Conservation (phyloP, 805 yeast genomes). For the Saccharomycopsis olivae region DNA sequence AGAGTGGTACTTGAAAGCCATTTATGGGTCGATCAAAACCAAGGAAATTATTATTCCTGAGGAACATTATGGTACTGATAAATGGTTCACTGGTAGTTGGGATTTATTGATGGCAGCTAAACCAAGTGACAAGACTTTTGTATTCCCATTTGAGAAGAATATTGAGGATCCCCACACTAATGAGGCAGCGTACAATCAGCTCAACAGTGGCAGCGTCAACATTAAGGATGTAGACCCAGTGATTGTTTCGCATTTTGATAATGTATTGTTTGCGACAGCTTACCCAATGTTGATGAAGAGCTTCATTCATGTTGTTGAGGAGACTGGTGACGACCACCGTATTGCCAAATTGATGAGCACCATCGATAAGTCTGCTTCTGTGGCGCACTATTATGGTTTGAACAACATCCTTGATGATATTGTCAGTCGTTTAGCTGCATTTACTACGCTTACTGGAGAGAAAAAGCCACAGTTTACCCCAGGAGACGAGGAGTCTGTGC, state of each 20-base stretch:
- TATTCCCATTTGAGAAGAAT: slow-evolving; percentile 14
- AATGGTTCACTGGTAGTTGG: slow-evolving; percentile 88
- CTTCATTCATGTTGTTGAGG: slow-evolving; percentile 66
- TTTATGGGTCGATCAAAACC: slow-evolving; percentile 69
- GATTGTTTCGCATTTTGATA: slow-evolving; percentile 50
- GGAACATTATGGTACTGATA: slow-evolving; percentile 87
- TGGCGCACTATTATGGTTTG: slow-evolving; percentile 58
- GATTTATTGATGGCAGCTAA: slow-evolving; percentile 45
- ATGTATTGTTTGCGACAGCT: slow-evolving; percentile 52
- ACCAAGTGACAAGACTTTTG: slow-evolving; percentile 3
- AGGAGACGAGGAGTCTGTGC: slow-evolving; percentile 23
- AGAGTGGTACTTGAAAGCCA: slow-evolving; percentile 71
- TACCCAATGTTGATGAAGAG: slow-evolving; percentile 63
- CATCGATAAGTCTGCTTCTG: slow-evolving; percentile 71
- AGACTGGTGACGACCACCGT: slow-evolving; percentile 84
- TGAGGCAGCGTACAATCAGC: slow-evolving; percentile 2
- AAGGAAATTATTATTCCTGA: slow-evolving; percentile 96
- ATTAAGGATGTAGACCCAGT: slow-evolving; percentile 25
- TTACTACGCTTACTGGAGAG: slow-evolving; percentile 50
- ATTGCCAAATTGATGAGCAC: slow-evolving; percentile 81
- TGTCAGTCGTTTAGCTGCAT: slow-evolving; percentile 51
- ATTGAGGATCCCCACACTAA: slow-evolving; percentile 5
- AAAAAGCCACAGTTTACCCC: slow-evolving; percentile 18
- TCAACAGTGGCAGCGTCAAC: slow-evolving; percentile 20
- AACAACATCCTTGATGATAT: slow-evolving; percentile 52